Percentiles rank a stretch among this genome's conserved stretches.
Evolutionary conservation across 768 basidiomycete genomes (phyloP).

Genomic region (Tricholoma bakamatsutake): DNA sequence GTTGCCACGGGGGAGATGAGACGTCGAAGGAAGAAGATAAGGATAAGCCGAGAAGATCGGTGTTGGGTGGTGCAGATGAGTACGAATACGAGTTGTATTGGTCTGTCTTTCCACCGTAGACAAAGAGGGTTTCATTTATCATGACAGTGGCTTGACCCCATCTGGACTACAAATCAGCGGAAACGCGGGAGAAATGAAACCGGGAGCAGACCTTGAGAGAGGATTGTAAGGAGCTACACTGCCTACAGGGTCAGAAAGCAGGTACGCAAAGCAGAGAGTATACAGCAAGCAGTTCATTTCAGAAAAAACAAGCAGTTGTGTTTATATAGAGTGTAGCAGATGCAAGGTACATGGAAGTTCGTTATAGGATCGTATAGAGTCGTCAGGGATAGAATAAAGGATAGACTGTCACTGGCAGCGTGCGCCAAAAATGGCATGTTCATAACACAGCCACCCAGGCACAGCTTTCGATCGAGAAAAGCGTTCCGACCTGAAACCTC

Average conservation of each 20-base stretch:
- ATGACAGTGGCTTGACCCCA: slow-evolving; percentile 78
- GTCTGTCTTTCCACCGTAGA: slow-evolving; percentile 83
- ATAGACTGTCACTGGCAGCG: background rate
- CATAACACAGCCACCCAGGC: background rate
- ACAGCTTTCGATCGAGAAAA: background rate
- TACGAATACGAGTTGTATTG: slow-evolving; percentile 64
- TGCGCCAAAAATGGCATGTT: background rate
- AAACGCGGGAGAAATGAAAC: background rate
- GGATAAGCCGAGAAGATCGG: slow-evolving; percentile 67
- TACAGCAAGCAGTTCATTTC: slow-evolving; percentile 4
- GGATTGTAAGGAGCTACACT: slow-evolving; percentile 20
- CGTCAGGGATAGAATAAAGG: slow-evolving; percentile 2
- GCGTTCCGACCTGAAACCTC: too few species aligned
- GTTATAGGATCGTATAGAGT: slow-evolving; percentile 13
- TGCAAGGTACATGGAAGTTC: slow-evolving; percentile 13
- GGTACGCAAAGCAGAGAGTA: slow-evolving; percentile 13
- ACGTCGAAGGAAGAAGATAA: slow-evolving; percentile 52
- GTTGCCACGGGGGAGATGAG: slow-evolving; percentile 65
- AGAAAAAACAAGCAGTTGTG: slow-evolving; percentile 3
- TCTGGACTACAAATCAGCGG: slow-evolving; percentile 31
- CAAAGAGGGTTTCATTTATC: slow-evolving; percentile 52
- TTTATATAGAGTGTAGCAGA: background rate
- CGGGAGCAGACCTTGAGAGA: slow-evolving; percentile 18
- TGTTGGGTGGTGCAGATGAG: slow-evolving; percentile 63
- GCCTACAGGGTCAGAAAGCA: slow-evolving; percentile 10